These are phyloP conservation scores for Lodderomyces elongisporus DNA, from an alignment of 1,139 yeast species.

Conservation along the genomic window DNA sequence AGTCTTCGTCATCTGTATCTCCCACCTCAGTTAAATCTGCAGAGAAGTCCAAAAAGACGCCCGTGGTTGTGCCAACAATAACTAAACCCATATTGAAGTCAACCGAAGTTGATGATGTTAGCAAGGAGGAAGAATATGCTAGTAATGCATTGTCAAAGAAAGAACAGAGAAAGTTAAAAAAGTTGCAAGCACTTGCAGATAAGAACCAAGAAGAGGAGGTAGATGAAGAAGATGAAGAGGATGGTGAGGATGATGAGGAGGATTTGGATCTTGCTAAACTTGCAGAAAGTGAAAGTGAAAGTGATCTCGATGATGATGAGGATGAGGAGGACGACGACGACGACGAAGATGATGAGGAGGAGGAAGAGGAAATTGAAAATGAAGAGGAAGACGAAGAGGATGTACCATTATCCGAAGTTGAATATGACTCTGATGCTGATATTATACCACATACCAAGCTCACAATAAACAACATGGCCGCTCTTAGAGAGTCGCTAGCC, in stretches of 20 bases:
- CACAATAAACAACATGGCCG: slow-evolving; percentile 70
- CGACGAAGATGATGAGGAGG: slow-evolving; percentile 41
- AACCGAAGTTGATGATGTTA: slow-evolving; percentile 8
- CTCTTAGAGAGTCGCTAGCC: slow-evolving; percentile 62
- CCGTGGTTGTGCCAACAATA: background rate
- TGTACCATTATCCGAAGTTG: slow-evolving; percentile 73
- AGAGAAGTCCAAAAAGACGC: background rate
- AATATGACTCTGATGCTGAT: slow-evolving; percentile 81
- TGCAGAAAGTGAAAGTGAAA: slow-evolving; percentile 48
- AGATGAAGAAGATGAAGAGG: slow-evolving; percentile 23
- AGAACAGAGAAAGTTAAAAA: slow-evolving; percentile 60
- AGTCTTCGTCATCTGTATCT: too few species aligned
- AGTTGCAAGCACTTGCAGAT: slow-evolving; percentile 32
- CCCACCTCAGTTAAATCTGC: too few species aligned
- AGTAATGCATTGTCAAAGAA: slow-evolving; percentile 53
- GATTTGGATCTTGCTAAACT: slow-evolving; percentile 49
- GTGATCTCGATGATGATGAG: slow-evolving; percentile 34
- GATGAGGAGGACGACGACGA: slow-evolving; percentile 39
- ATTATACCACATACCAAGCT: slow-evolving; percentile 85
- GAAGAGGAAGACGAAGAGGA: slow-evolving; percentile 53
- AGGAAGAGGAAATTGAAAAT: slow-evolving; percentile 41
- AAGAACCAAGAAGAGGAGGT: slow-evolving; percentile 15
- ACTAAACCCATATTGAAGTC: slow-evolving; percentile 8
- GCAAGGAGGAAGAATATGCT: slow-evolving; percentile 45
- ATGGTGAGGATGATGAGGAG: slow-evolving; percentile 19